A percentile compares a stretch with the other conserved stretches of the same genome.
phyloP scores from a whole-genome alignment of 2,329 filamentous ascomycete genomes.

The Ustilaginoidea virens region DNA sequence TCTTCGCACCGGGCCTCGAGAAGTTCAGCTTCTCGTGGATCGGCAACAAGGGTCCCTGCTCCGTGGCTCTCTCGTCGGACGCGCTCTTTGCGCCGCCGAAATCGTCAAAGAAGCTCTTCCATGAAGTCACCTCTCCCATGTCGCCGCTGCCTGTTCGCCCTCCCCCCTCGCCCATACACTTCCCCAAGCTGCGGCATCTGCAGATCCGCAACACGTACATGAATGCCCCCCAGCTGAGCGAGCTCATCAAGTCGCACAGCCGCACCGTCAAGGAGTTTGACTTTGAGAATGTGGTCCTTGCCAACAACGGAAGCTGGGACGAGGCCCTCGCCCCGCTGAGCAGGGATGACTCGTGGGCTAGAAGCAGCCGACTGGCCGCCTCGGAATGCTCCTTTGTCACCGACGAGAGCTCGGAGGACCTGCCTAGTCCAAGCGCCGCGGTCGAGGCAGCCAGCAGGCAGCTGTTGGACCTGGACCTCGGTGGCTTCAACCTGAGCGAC shows the following conservation, averaged over 20 bases:
- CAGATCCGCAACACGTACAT: constrained; percentile 58
- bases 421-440: constrained; percentile 35
- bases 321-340: constrained; percentile 60
- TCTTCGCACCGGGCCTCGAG: constrained; percentile 49
- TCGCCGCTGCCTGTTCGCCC: constrained; percentile 41
- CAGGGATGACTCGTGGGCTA: constrained; percentile 24
- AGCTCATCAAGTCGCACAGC: constrained; percentile 52
- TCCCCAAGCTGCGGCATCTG: constrained; percentile 52
- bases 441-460: constrained; percentile 37
- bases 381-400: constrained; percentile 19
- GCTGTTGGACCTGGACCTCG: constrained; percentile 24
- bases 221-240: constrained; percentile 54
- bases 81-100: constrained; percentile 47
- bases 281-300: constrained; percentile 60
- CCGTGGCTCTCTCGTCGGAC: constrained; percentile 54
- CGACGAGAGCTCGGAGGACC: constrained; percentile 19
- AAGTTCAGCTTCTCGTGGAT: constrained; percentile 67
- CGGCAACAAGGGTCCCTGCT: constrained; percentile 59
- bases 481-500: constrained; percentile 21
- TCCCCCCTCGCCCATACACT: constrained; percentile 40
- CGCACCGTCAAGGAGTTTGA: constrained; percentile 60
- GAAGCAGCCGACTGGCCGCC: constrained; percentile 13
- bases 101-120: constrained; percentile 41
- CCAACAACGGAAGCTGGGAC: constrained; percentile 59
- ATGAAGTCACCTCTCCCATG: constrained; percentile 50